A percentile compares a stretch with the other conserved stretches of the same genome.
Conservation (phyloP, 225 moss, liverwort and hornwort species). For the Pleurozium schreberi region DNA sequence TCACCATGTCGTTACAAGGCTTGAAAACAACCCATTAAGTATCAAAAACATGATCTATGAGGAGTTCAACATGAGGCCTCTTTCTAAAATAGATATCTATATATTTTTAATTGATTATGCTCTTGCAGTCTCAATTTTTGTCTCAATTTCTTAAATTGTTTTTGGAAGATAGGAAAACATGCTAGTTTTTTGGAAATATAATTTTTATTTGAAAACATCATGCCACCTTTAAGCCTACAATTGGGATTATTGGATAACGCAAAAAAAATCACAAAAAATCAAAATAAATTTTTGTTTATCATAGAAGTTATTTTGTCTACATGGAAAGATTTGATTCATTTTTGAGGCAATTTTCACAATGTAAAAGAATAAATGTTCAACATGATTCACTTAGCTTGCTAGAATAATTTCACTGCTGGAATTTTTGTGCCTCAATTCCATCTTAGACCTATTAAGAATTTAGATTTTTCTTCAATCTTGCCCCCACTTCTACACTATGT, state of each 20-base stretch:
- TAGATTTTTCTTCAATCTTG: neutral
- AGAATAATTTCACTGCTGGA: rapidly evolving
- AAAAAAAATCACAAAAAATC: neutral
- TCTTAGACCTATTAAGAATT: neutral
- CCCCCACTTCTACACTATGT: rapidly evolving
- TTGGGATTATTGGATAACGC: rapidly evolving
- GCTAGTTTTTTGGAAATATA: too few relatives aligned
- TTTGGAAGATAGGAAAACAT: too few relatives aligned
- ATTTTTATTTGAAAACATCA: neutral
- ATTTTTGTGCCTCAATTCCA: neutral
- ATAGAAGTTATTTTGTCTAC: neutral
- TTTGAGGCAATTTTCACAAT: neutral
- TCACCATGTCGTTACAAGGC: rapidly evolving
- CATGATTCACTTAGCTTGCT: rapidly evolving
- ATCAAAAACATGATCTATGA: too few relatives aligned
- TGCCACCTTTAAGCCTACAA: neutral
- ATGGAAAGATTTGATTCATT: neutral
- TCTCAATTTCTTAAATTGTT: neutral
- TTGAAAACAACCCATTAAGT: too few relatives aligned
- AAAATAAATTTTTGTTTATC: neutral
- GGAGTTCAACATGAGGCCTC: too few relatives aligned
- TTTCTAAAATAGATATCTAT: neutral
- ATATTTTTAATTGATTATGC: too few relatives aligned
- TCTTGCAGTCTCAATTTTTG: rapidly evolving
- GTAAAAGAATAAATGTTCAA: neutral